These are phyloP conservation scores for Nitzschia palea DNA, from an alignment of 108 stramenopile genomes.

Conservation along the genomic window DNA sequence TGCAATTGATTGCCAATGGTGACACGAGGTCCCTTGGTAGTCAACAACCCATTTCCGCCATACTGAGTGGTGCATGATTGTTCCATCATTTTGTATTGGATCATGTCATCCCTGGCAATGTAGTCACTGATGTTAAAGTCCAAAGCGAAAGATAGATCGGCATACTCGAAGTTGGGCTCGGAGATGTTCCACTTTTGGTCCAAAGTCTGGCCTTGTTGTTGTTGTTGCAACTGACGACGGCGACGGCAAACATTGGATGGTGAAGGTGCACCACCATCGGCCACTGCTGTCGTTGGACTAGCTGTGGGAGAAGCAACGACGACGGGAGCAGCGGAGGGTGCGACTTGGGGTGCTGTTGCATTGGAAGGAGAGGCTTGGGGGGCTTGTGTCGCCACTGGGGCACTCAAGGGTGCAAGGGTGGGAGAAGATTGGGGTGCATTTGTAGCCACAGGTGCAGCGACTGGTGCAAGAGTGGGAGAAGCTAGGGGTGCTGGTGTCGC, in stretches of 20 bases:
- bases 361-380: no score
- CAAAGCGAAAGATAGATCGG: background rate
- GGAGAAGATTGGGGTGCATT: no score
- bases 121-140: background rate
- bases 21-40: background rate
- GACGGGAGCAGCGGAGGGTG: no score
- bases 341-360: no score
- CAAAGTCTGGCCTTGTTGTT: slow-evolving; percentile 7
- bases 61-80: background rate
- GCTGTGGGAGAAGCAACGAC: no score
- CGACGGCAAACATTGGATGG: no score
- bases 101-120: slow-evolving; percentile 1
- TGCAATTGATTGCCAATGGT: background rate
- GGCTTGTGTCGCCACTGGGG: no score
- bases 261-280: no score
- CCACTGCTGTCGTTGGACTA: no score
- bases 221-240: background rate
- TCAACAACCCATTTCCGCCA: background rate
- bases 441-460: no score
- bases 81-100: background rate
- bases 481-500: background rate
- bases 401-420: no score
- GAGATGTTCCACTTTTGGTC: slow-evolving; percentile 7
- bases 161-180: background rate
- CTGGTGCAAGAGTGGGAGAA: background rate